These are phyloP conservation scores for Trichoderma sp. DNA, from an alignment of 2,329 filamentous ascomycete species.

Conservation along the genomic window DNA sequence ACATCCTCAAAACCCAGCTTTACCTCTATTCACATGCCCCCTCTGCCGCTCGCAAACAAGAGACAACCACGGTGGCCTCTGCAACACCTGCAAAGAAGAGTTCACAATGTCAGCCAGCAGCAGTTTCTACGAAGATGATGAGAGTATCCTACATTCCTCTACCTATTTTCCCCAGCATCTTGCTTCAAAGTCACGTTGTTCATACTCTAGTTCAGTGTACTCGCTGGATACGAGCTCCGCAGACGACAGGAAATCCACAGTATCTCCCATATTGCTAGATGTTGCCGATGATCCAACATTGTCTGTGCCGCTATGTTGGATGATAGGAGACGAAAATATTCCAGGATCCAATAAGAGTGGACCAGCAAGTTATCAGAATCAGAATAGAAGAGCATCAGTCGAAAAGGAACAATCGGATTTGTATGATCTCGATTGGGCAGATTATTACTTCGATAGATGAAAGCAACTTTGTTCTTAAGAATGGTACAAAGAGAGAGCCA, in stretches of 20 bases:
- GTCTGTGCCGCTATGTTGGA: background rate
- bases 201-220: background rate
- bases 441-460: slow-evolving; percentile 36
- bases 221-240: background rate
- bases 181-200: background rate
- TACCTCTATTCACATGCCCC: background rate
- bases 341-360: background rate
- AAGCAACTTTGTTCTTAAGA: background rate
- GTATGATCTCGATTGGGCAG: slow-evolving; percentile 31
- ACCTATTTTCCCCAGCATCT: background rate
- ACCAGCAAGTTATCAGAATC: background rate
- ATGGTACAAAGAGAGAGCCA: no score
- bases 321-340: background rate
- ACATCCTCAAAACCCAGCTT: background rate
- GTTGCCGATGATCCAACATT: background rate
- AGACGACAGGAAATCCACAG: background rate
- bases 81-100: background rate
- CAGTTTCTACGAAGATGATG: background rate
- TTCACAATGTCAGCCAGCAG: background rate
- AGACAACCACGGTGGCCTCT: background rate
- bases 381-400: background rate
- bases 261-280: background rate
- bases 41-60: background rate
- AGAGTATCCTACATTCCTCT: background rate
- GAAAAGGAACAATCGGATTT: slow-evolving; percentile 13